Percentiles rank a stretch among this genome's conserved stretches.
Conservation (phyloP, 768 basidiomycete genomes). For the Suillus subaureus region DNA sequence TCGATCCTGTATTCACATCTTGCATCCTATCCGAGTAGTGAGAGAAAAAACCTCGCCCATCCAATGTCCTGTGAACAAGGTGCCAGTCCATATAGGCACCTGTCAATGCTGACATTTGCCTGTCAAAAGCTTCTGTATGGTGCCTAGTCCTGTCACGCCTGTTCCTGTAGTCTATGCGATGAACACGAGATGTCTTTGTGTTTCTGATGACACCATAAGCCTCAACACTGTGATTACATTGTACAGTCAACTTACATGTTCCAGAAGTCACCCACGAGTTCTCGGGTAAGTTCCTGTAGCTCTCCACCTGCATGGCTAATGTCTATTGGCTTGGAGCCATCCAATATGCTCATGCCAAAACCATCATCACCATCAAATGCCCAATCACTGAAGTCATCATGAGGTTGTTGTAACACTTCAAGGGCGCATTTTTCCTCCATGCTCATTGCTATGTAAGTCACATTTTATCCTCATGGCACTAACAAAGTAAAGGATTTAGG, state of each 20-base stretch:
- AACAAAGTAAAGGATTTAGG: not conserved
- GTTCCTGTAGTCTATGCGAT: not conserved
- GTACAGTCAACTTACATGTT: not conserved
- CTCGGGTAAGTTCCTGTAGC: not conserved
- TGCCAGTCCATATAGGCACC: not conserved
- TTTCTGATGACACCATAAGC: not conserved
- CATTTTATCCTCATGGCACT: no score
- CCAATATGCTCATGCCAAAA: not conserved
- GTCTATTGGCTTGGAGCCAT: not conserved
- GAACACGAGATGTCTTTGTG: not conserved
- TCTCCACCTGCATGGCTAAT: conserved; percentile 7
- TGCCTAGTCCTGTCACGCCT: not conserved
- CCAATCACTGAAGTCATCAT: not conserved
- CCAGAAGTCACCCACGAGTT: conserved; percentile 5
- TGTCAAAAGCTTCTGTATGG: not conserved
- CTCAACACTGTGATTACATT: no score
- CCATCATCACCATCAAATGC: not conserved
- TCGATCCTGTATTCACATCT: not conserved
- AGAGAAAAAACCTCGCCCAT: not conserved
- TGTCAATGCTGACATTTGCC: not conserved
- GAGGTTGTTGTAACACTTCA: not conserved
- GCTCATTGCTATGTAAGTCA: not conserved
- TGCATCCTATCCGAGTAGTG: not conserved
- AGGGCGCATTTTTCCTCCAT: not conserved
- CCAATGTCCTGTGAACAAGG: not conserved